Evolutionary conservation across 495 filamentous ascomycete species (phyloP), one percentile per base, ranked within the genome.

Genomic region (Aspergillus wentii): DNA sequence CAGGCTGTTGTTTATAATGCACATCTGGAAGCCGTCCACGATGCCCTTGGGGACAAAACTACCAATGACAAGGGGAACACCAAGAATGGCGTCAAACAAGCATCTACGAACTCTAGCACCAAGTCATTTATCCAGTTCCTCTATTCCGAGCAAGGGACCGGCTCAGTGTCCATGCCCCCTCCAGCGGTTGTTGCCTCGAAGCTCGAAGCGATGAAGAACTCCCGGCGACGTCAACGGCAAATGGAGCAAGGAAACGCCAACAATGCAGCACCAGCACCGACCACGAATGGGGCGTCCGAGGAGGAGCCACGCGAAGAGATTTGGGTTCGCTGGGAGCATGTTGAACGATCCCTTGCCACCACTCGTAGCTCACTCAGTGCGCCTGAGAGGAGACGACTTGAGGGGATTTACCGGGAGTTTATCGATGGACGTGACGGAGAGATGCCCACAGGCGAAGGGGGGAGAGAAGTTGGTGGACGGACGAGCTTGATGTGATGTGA

Each of bases 1-100:
- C 94, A 96, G 59, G 92, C 92, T 0, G 76, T 98, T 8, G 77
- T 97, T 11, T 95, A 94, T 41, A 97, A 98, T 46, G 92, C 92
- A 4, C 92, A 98, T 59, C 71, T 98, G 5, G 94, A 97, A 60
- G 92, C 92, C 17, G 94, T 98, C 40, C 92, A 98, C 44, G 89
- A 94, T 43, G 78, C 91, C 2, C 76, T 98, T 3, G 83, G 80
- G 9, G 85, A 86, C 42, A 68, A 68, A 0, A 70, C 76, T n/a
- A 48, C 47, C 20, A 27, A 36, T 49, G 46, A 56, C 41, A 67
- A 74, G 43, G 33, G 59, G 4, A 46, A 52, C n/a, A 54, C 56
- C 3, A 66, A 62, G 30, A 56, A 39, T n/a, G 51, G 47, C 8
- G 28, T 38, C 15, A 66, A 60, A 18, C 41, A 41, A 13, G 49